These are phyloP conservation scores for Odontarrhena argentea DNA, from an alignment of 345 rosid genomes.

Conservation along the genomic window DNA sequence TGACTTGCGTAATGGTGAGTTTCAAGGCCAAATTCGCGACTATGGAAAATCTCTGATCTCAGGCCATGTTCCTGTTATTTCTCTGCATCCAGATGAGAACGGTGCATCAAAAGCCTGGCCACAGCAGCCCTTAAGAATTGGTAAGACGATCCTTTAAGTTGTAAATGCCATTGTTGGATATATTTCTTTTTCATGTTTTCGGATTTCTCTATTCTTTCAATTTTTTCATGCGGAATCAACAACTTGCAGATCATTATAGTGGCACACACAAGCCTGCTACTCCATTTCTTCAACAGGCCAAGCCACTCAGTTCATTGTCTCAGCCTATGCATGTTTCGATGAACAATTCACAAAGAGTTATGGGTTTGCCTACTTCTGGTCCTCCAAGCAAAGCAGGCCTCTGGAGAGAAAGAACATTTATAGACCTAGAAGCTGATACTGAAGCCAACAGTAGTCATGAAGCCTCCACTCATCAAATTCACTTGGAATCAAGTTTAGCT, in stretches of 20 bases:
- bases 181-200: not conserved
- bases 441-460: slow-evolving; percentile 46
- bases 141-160: slow-evolving; percentile 30
- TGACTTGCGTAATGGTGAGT: slow-evolving; percentile 41
- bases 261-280: slow-evolving; percentile 30
- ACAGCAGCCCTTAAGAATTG: slow-evolving; percentile 27
- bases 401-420: slow-evolving; percentile 56
- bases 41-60: slow-evolving; percentile 41
- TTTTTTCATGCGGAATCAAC: slow-evolving; percentile 10
- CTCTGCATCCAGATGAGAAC: slow-evolving; percentile 44
- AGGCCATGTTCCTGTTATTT: slow-evolving; percentile 37
- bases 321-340: slow-evolving; percentile 32
- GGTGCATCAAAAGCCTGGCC: slow-evolving; percentile 40
- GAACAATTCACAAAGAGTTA: slow-evolving; percentile 52
- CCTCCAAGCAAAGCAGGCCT: slow-evolving; percentile 55
- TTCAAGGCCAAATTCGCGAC: slow-evolving; percentile 45
- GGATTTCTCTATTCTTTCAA: not conserved
- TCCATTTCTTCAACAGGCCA: slow-evolving; percentile 37
- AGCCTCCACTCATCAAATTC: slow-evolving; percentile 39
- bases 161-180: slow-evolving; percentile 8
- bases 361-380: slow-evolving; percentile 48
- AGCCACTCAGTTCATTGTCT: slow-evolving; percentile 22
- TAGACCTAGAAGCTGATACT: slow-evolving; percentile 53
- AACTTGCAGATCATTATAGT: slow-evolving; percentile 39
- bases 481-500: slow-evolving; percentile 51